phyloP scores from a whole-genome alignment of 352 stramenopile species.

The Lagenidium giganteum region DNA sequence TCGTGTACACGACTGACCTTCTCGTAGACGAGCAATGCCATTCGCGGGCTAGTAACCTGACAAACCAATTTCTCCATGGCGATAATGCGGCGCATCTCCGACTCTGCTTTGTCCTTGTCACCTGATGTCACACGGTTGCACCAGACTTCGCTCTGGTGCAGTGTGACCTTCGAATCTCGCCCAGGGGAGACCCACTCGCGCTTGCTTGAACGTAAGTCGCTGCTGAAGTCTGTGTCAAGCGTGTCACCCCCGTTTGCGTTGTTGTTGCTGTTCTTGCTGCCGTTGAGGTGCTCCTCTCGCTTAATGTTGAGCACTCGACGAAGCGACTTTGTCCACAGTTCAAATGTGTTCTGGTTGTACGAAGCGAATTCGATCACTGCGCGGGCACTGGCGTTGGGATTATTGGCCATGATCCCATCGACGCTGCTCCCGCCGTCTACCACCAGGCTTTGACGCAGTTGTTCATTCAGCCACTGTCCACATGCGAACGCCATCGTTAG shows the following conservation, averaged over 20 bases:
- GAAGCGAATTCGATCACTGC: slow-evolving; percentile 74
- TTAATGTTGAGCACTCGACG: slow-evolving; percentile 57
- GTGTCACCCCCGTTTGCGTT: too few relatives aligned
- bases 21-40: slow-evolving; percentile 84
- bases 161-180: slow-evolving; percentile 74
- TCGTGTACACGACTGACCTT: slow-evolving; percentile 87
- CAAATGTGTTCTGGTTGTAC: slow-evolving; percentile 80
- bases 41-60: slow-evolving; percentile 69
- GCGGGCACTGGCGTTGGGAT: slow-evolving; percentile 48
- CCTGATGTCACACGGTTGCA: slow-evolving; percentile 72
- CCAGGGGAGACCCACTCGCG: slow-evolving; percentile 79
- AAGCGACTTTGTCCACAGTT: slow-evolving; percentile 83
- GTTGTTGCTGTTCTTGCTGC: slow-evolving; percentile 10
- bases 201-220: too few relatives aligned
- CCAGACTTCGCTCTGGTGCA: slow-evolving; percentile 85
- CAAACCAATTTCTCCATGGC: slow-evolving; percentile 83
- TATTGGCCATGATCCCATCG: slow-evolving; percentile 42
- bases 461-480: slow-evolving; percentile 61
- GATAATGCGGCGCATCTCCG: slow-evolving; percentile 73
- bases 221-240: too few relatives aligned
- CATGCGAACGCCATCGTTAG: not conserved
- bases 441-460: slow-evolving; percentile 56
- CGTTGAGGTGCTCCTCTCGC: slow-evolving; percentile 17
- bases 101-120: slow-evolving; percentile 82
- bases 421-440: slow-evolving; percentile 33